These are phyloP conservation scores for Sporodiniella umbellata DNA, from an alignment of 371 early-diverging fungal species.

Conservation along the genomic window DNA sequence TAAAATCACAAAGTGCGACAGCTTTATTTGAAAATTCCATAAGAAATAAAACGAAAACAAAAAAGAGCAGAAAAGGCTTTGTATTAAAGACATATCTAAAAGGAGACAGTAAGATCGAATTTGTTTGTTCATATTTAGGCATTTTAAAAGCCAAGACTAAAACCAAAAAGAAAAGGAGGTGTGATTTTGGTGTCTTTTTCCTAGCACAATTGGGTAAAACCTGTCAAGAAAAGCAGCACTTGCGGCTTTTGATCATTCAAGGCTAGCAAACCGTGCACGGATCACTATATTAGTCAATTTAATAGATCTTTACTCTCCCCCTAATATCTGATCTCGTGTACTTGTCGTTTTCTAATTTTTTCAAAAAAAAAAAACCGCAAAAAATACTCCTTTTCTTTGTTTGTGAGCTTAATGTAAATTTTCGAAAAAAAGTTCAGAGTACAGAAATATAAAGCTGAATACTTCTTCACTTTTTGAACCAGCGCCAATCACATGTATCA, in stretches of 20 bases:
- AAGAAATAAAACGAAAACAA: background rate
- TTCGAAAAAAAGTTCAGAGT: too few relatives aligned
- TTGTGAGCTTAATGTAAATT: background rate
- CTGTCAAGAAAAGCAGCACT: background rate
- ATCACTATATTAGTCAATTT: background rate
- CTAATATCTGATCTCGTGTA: background rate
- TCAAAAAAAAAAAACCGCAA: background rate
- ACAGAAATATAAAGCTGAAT: too few relatives aligned
- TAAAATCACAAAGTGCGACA: conserved; percentile 64
- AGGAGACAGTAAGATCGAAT: background rate
- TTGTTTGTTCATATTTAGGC: background rate
- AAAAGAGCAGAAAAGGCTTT: background rate
- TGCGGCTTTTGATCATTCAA: background rate
- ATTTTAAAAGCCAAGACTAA: too few relatives aligned
- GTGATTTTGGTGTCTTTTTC: too few relatives aligned
- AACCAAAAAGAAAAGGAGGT: too few relatives aligned
- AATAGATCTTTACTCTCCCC: background rate
- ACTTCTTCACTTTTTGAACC: too few relatives aligned
- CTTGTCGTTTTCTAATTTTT: background rate
- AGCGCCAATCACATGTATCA: too few relatives aligned
- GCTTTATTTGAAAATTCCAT: conserved; percentile 52
- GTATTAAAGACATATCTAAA: background rate
- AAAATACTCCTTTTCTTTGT: background rate
- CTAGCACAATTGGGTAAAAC: too few relatives aligned
- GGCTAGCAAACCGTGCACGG: background rate